These are phyloP conservation scores for Rachicladosporium sp. DNA, from an alignment of 2,329 filamentous ascomycete species.

Conservation along the genomic window DNA sequence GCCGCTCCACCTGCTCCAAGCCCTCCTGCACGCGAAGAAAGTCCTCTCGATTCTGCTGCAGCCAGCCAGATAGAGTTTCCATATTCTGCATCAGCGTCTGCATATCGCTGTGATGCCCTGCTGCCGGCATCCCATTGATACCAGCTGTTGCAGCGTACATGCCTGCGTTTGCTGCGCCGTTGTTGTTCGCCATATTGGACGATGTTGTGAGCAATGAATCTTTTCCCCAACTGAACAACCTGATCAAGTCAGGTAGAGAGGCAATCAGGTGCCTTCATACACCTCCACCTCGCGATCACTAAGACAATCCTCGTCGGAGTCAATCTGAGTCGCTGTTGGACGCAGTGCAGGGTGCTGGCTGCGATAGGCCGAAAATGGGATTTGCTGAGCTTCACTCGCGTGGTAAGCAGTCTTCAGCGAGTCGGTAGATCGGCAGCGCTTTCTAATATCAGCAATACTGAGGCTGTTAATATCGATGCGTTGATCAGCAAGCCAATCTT, in stretches of 20 bases:
- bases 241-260: too few relatives aligned
- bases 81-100: constrained; percentile 25
- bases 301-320: too few relatives aligned
- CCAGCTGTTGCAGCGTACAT: constrained; percentile 13
- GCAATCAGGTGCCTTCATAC: too few relatives aligned
- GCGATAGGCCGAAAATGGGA: constrained; percentile 5
- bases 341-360: neutral
- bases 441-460: neutral
- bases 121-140: constrained; percentile 21
- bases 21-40: constrained; percentile 21
- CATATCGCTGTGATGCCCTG: constrained; percentile 28
- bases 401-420: constrained; percentile 4
- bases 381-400: neutral
- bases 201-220: constrained; percentile 1
- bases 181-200: constrained; percentile 16
- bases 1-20: constrained; percentile 19
- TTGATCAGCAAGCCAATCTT: too few relatives aligned
- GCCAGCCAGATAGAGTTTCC: constrained; percentile 21
- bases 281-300: too few relatives aligned
- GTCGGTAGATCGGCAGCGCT: constrained; percentile 4
- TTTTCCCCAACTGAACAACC: too few relatives aligned
- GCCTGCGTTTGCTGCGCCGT: constrained; percentile 15
- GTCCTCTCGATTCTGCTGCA: constrained; percentile 25
- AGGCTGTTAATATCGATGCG: too few relatives aligned
- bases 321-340: too few relatives aligned